Conservation (phyloP, 352 stramenopile species). For the Phytophthora cryptogea region DNA sequence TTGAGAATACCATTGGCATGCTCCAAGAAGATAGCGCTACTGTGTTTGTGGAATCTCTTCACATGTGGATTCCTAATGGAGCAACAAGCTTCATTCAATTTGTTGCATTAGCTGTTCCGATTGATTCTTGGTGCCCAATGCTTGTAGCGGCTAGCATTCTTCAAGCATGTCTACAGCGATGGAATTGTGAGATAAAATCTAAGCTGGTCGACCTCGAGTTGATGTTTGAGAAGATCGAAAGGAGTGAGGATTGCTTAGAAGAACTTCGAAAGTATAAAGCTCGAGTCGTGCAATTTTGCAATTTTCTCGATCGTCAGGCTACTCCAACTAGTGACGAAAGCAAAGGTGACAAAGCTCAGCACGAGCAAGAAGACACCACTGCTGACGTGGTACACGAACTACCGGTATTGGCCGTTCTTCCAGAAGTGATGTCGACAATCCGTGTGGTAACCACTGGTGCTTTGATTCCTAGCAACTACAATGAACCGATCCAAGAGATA, state of each 20-base stretch:
- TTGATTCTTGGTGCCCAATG: constrained; percentile 8
- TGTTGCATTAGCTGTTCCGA: constrained; percentile 9
- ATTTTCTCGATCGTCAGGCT: constrained; percentile 4
- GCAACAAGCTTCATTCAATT: constrained; percentile 16
- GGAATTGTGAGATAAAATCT: constrained; percentile 14
- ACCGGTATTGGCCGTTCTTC: not conserved
- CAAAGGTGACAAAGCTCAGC: not conserved
- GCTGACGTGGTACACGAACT: not conserved
- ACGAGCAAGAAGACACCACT: not conserved
- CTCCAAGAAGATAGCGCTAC: constrained; percentile 21
- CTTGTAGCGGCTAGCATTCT: constrained; percentile 8
- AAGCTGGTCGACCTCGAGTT: constrained; percentile 12
- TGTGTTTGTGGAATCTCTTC: constrained; percentile 19
- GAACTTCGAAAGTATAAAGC: constrained; percentile 15
- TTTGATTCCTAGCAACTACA: constrained; percentile 32
- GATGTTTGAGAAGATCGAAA: constrained; percentile 10
- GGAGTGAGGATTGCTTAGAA: constrained; percentile 16
- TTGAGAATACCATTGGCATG: constrained; percentile 2
- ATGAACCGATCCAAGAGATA: constrained; percentile 38
- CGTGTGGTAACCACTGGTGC: constrained; percentile 25
- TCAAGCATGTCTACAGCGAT: constrained; percentile 14
- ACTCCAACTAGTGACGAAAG: not conserved
- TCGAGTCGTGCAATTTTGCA: constrained; percentile 9
- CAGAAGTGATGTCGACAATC: not conserved
- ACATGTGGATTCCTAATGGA: constrained; percentile 8